phyloP scores from a whole-genome alignment of 2,329 filamentous ascomycete species.

The Rachicladosporium sp. region DNA sequence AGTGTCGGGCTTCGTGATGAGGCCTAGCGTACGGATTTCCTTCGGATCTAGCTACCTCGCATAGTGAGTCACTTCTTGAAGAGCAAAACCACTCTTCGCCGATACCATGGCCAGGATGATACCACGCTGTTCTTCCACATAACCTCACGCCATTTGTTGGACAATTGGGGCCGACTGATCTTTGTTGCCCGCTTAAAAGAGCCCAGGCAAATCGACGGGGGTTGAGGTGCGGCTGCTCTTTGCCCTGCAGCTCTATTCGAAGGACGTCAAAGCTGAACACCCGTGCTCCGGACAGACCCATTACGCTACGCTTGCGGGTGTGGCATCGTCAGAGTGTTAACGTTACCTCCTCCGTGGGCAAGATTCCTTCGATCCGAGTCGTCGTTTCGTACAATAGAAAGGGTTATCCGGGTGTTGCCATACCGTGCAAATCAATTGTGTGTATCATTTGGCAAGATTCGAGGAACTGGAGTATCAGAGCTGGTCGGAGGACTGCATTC shows the following conservation, averaged over 20 bases:
- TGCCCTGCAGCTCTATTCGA: conserved; percentile 35
- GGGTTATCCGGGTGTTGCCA: too few species aligned
- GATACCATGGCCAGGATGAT: conserved; percentile 34
- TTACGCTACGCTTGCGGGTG: too few species aligned
- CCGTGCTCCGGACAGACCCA: too few species aligned
- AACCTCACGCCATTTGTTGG: conserved; percentile 31
- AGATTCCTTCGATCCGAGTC: too few species aligned
- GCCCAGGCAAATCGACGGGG: conserved; percentile 26
- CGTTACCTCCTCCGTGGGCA: too few species aligned
- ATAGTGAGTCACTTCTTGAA: conserved; percentile 45
- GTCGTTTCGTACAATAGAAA: too few species aligned
- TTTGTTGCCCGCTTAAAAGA: conserved; percentile 24
- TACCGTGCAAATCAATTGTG: too few species aligned
- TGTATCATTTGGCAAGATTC: too few species aligned
- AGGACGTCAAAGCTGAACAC: conserved; percentile 26
- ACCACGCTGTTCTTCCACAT: conserved; percentile 34
- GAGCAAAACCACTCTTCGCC: conserved; percentile 37
- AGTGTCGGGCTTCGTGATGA: conserved; percentile 30
- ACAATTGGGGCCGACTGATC: conserved; percentile 18
- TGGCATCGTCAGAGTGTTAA: too few species aligned
- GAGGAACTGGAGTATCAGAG: too few species aligned
- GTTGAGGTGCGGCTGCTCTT: conserved; percentile 28
- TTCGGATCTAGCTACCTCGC: conserved; percentile 34
- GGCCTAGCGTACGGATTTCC: conserved; percentile 39
- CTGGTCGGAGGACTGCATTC: too few species aligned